A percentile compares a stretch with the other conserved stretches of the same genome.
These are phyloP conservation scores for Ramularia collo-cygni DNA, from an alignment of 2,329 filamentous ascomycete genomes.

Conservation along the genomic window DNA sequence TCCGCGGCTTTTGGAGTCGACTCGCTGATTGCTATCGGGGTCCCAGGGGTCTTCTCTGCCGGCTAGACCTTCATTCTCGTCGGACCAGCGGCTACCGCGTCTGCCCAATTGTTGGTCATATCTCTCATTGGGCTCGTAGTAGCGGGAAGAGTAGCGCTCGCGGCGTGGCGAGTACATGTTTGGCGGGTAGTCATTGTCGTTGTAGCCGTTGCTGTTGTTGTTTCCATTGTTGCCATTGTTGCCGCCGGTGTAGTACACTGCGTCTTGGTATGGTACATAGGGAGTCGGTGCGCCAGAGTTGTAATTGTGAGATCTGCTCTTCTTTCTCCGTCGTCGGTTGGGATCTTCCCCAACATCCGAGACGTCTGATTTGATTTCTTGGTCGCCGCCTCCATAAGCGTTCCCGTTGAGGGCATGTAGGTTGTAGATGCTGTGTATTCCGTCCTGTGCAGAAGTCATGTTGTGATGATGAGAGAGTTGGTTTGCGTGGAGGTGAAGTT, in stretches of 20 bases:
- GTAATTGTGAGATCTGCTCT: too few relatives aligned
- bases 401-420: too few relatives aligned
- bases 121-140: conserved; percentile 1
- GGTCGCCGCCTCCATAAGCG: too few relatives aligned
- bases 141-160: neutral
- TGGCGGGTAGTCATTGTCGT: neutral
- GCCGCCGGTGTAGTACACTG: conserved; percentile 4
- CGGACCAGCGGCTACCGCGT: neutral
- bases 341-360: too few relatives aligned
- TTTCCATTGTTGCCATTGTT: neutral
- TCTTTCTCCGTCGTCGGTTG: neutral
- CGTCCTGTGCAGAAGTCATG: too few relatives aligned
- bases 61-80: neutral
- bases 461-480: too few relatives aligned
- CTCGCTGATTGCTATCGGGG: neutral
- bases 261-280: conserved; percentile 10
- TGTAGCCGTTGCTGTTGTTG: neutral
- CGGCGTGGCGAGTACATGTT: too few relatives aligned
- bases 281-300: neutral
- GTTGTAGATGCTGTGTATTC: too few relatives aligned
- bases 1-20: neutral
- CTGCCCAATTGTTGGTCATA: neutral
- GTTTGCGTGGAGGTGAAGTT: too few relatives aligned
- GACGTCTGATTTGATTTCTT: too few relatives aligned
- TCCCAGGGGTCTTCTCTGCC: neutral